Conservation (phyloP, 2,329 filamentous ascomycete species). For the Cephalotrichum gorgonifer region DNA sequence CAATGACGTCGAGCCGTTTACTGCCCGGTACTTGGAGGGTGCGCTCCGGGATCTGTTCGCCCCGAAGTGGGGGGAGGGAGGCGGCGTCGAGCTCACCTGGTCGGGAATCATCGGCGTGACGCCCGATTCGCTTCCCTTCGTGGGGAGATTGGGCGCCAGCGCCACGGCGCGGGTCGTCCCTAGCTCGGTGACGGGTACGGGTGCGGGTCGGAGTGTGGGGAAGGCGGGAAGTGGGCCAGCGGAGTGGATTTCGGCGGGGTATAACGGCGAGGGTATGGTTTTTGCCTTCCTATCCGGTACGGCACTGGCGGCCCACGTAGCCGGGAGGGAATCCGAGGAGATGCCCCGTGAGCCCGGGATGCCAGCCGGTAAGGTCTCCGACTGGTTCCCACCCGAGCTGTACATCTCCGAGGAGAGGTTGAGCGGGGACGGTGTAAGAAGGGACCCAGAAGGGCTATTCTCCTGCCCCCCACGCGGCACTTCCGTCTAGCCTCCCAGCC, state of each 20-base stretch:
- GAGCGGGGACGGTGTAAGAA: slow-evolving; percentile 16
- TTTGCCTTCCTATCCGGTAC: slow-evolving; percentile 41
- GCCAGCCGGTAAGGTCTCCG: slow-evolving; percentile 21
- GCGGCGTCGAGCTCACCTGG: slow-evolving; percentile 31
- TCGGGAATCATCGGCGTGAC: slow-evolving; percentile 37
- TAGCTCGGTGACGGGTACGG: no score
- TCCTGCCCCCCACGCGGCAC: no score
- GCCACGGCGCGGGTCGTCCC: slow-evolving; percentile 7
- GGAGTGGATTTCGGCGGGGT: slow-evolving; percentile 43
- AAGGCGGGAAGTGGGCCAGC: slow-evolving; percentile 14
- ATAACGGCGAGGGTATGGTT: slow-evolving; percentile 41
- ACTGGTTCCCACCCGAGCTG: slow-evolving; percentile 31
- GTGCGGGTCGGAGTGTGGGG: no score
- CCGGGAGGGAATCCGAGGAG: slow-evolving; percentile 22
- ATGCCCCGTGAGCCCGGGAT: slow-evolving; percentile 19
- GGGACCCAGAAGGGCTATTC: slow-evolving; percentile 23
- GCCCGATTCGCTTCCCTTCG: slow-evolving; percentile 37
- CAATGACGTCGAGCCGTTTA: slow-evolving; percentile 24
- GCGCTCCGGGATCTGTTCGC: slow-evolving; percentile 31
- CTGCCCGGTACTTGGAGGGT: slow-evolving; percentile 26
- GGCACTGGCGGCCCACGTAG: slow-evolving; percentile 34
- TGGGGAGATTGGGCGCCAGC: slow-evolving; percentile 30
- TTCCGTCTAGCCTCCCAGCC: no score
- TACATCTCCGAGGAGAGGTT: not conserved
- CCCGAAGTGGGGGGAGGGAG: slow-evolving; percentile 21